Percentiles rank a stretch among this genome's conserved stretches.
Evolutionary conservation across 2,329 filamentous ascomycete species (phyloP).

Genomic region (Metarhizium guizhouense): DNA sequence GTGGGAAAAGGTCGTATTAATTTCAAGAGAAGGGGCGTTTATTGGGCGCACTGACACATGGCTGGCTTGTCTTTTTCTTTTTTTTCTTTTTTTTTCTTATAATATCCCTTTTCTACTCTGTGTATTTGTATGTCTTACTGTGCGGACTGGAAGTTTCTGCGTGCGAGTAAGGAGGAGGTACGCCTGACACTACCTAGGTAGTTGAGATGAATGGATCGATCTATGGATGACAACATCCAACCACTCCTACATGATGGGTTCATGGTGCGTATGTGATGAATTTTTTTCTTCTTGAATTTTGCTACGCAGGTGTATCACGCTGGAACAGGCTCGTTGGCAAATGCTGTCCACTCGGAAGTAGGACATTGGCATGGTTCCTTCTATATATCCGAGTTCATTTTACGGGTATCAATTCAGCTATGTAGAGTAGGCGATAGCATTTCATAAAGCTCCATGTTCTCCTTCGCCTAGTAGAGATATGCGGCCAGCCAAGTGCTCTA

Average conservation of each 20-base stretch:
- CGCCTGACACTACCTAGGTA: background rate
- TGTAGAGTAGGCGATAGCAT: background rate
- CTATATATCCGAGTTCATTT: no score
- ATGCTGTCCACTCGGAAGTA: no score
- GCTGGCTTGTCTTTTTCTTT: background rate
- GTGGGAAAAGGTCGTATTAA: background rate
- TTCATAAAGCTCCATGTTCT: background rate
- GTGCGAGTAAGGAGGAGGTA: background rate
- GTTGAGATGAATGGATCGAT: background rate
- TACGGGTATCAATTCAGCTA: no score
- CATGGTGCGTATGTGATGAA: no score
- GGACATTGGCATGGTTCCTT: no score
- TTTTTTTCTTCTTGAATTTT: no score
- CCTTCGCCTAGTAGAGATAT: background rate
- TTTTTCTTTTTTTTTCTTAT: background rate
- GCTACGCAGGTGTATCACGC: no score
- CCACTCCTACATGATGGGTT: background rate
- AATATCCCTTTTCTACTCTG: slow-evolving; percentile 2
- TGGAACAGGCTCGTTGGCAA: no score
- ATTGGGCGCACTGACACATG: background rate
- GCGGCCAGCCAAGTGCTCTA: no score
- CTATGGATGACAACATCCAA: background rate
- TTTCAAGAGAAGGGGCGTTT: slow-evolving; percentile 3
- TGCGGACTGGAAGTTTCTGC: background rate
- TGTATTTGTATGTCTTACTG: background rate